Percentiles rank a stretch among this genome's conserved stretches.
phyloP scores from a whole-genome alignment of 2,329 filamentous ascomycete genomes.

The Fusarium burgessii region DNA sequence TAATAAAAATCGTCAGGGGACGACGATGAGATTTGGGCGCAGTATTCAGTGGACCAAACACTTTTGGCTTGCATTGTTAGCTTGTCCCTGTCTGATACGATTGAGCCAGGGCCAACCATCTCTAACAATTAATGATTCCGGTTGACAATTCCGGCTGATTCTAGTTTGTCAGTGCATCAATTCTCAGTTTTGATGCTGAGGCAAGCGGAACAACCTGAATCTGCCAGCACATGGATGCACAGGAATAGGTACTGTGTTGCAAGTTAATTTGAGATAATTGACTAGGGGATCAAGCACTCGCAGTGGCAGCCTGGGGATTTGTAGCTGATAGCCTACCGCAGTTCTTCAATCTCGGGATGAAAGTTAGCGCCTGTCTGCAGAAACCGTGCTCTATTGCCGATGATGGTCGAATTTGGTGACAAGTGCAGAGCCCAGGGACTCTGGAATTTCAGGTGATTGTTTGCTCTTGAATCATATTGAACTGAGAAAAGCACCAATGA shows the following conservation, averaged over 20 bases:
- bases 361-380: constrained; percentile 10
- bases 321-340: constrained; percentile 1
- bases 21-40: constrained; percentile 35
- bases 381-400: constrained; percentile 7
- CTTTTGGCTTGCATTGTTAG: neutral
- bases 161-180: constrained; percentile 3
- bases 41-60: constrained; percentile 45
- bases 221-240: constrained; percentile 3
- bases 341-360: neutral
- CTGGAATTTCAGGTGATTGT: constrained; percentile 5
- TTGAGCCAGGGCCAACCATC: constrained; percentile 30
- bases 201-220: neutral
- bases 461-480: neutral
- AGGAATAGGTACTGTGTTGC: neutral
- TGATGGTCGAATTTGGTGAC: constrained; percentile 13
- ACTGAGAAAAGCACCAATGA: constrained; percentile 1
- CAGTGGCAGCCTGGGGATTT: constrained; percentile 27
- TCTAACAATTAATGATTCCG: constrained; percentile 32
- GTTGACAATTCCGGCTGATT: constrained; percentile 16
- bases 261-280: constrained; percentile 40
- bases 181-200: neutral
- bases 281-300: neutral
- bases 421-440: constrained; percentile 2
- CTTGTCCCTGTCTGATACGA: constrained; percentile 25
- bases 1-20: constrained; percentile 43